These are phyloP conservation scores for Boletus calvinii DNA, from an alignment of 1,284 basidiomycete species.

Conservation along the genomic window DNA sequence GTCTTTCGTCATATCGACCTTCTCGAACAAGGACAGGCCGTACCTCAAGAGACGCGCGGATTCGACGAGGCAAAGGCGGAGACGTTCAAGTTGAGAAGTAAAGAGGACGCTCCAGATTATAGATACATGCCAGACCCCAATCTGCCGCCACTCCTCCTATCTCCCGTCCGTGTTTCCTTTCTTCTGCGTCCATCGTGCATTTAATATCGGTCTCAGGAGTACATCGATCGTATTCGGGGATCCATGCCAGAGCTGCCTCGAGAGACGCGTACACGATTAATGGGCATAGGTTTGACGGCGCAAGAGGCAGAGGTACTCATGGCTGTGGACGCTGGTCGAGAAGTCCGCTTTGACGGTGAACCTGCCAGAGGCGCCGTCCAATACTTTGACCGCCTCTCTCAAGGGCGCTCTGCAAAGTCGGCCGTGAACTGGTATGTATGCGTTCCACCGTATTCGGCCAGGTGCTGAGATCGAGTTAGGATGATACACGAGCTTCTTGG, in stretches of 20 bases:
- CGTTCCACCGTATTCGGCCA: background rate
- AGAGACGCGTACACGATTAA: constrained; percentile 61
- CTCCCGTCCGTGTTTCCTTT: constrained; percentile 42
- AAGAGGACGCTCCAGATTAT: constrained; percentile 95
- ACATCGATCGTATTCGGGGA: constrained; percentile 54
- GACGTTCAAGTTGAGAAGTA: constrained; percentile 83
- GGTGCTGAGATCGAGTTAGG: constrained; percentile 46
- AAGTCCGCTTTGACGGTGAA: constrained; percentile 63
- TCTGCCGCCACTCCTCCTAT: constrained; percentile 74
- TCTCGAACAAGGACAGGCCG: constrained; percentile 45
- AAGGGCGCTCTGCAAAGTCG: constrained; percentile 60
- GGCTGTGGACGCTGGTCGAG: constrained; percentile 63
- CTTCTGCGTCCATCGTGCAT: background rate
- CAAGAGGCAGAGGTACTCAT: constrained; percentile 77
- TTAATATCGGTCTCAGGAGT: constrained; percentile 43
- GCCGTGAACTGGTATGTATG: constrained; percentile 80
- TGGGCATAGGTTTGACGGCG: constrained; percentile 50
- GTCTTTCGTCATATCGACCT: constrained; percentile 68
- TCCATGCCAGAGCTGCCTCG: constrained; percentile 80
- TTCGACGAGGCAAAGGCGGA: constrained; percentile 82
- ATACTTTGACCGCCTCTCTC: constrained; percentile 73
- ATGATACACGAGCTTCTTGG: constrained; percentile 85
- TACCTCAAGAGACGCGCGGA: constrained; percentile 88
- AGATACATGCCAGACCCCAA: constrained; percentile 99
- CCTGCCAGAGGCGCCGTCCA: constrained; percentile 52